Percentiles rank a stretch among this genome's conserved stretches.
These are phyloP conservation scores for Pseudocercospora pini-densiflorae DNA, from an alignment of 2,329 filamentous ascomycete species.

Conservation along the genomic window DNA sequence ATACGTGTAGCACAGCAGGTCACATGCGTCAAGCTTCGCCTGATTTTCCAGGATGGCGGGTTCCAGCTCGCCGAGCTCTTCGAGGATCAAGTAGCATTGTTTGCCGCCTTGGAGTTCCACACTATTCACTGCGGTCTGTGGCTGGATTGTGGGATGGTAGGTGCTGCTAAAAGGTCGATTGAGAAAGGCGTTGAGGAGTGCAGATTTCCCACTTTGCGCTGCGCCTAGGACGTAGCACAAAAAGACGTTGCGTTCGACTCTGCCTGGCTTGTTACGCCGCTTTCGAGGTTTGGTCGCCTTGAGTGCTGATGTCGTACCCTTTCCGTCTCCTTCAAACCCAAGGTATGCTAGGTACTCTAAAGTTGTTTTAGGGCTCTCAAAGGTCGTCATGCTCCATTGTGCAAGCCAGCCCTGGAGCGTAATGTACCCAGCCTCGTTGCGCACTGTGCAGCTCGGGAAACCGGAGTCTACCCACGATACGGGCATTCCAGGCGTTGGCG, in stretches of 20 bases:
- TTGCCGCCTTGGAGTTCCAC: conserved; percentile 95
- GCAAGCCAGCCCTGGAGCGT: conserved; percentile 97
- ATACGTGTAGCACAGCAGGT: conserved; percentile 93
- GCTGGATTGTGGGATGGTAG: conserved; percentile 94
- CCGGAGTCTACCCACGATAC: conserved; percentile 83
- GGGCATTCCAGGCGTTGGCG: conserved; percentile 88
- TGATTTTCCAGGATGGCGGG: conserved; percentile 92
- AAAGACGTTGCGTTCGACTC: conserved; percentile 92
- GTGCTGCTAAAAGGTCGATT: conserved; percentile 82
- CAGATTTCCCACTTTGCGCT: conserved; percentile 85
- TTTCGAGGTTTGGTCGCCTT: conserved; percentile 94
- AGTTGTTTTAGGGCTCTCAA: conserved; percentile 91
- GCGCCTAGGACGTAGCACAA: conserved; percentile 91
- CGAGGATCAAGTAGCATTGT: conserved; percentile 94
- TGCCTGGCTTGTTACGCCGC: conserved; percentile 76
- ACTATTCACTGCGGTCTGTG: conserved; percentile 90
- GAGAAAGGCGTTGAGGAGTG: conserved; percentile 87
- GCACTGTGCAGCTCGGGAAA: conserved; percentile 91
- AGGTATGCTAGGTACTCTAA: conserved; percentile 95
- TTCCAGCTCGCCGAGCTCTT: conserved; percentile 95
- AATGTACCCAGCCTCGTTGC: conserved; percentile 93
- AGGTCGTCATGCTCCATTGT: conserved; percentile 99
- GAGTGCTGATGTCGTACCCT: conserved; percentile 79
- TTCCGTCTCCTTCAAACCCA: conserved; percentile 80
- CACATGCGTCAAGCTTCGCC: conserved; percentile 86